Evolutionary conservation across 2,329 filamentous ascomycete species (phyloP), one percentile per base, ranked within the genome.

Genomic region (Pseudogymnoascus sp.): DNA sequence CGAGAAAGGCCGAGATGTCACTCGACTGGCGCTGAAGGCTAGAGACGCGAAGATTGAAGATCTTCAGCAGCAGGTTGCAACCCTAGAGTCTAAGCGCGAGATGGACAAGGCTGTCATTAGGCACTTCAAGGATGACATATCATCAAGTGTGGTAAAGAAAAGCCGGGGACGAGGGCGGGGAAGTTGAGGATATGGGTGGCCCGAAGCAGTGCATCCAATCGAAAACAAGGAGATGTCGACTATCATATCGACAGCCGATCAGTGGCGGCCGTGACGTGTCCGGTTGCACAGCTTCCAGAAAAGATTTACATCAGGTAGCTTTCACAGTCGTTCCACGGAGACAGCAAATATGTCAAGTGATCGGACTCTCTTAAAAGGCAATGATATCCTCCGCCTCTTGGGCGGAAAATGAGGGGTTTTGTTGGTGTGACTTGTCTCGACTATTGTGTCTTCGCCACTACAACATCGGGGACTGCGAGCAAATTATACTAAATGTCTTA

Each of bases 31-130:
- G 3, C 68, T 89, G 33, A 84, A 82, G 67, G 76, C 78, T 3
- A 85, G 84, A 64, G 85, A 92, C 75, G 72, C 82, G 69, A 74
- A 84, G 74, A 75, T 87, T 70, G 72, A 78, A 71, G 76, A 88
- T 71, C 73, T 95, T 73, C 79, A 85, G 75, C 75, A 88, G 69
- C 74, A 86, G 65, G 76, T 95, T 77, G 60, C 71, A 4, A 74
- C 73, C 10, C 69, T 87, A 34, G 79, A 84, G 67, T 76, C 77
- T 12, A 79, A 84, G 68, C 70, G 75, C 39, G 79, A 83, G 67
- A 75, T 80, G 60, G 77, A 80, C 67, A 77, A 74, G 62, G 74
- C 71, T 26, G 69, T 78, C 12, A 74, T 78, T 59, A 68, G 69
- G 60, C 70, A 72, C 59, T 52, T 64, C 75, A 74, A 70, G 55